A percentile compares a stretch with the other conserved stretches of the same genome.
Evolutionary conservation across 1,284 basidiomycete genomes (phyloP).

Genomic region (Exsudoporus floridanus): DNA sequence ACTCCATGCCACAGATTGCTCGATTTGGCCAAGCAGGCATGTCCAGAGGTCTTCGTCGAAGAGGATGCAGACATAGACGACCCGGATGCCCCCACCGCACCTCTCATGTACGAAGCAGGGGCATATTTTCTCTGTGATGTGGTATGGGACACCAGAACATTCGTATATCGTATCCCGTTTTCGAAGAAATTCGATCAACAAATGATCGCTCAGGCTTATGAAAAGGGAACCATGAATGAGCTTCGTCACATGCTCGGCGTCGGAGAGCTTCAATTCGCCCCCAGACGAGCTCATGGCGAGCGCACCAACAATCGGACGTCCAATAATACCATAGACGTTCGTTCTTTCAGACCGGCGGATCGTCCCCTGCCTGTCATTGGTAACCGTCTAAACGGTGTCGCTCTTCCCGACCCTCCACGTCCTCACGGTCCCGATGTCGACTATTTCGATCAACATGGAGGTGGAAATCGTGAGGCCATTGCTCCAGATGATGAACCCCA

Average conservation of each 20-base stretch:
- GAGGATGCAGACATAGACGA: background rate
- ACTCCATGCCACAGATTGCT: background rate
- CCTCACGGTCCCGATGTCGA: constrained; percentile 1
- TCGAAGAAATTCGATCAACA: background rate
- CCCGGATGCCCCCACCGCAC: background rate
- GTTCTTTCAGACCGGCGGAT: background rate
- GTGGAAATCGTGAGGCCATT: background rate
- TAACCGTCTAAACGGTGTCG: background rate
- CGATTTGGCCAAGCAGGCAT: background rate
- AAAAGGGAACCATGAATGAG: background rate
- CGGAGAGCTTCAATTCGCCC: rapidly evolving
- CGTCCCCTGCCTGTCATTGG: background rate
- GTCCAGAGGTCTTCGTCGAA: background rate
- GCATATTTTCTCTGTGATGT: constrained; percentile 2
- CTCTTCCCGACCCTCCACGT: background rate
- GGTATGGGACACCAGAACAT: rapidly evolving
- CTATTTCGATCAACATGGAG: constrained; percentile 6
- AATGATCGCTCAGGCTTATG: background rate
- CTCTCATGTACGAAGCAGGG: constrained; percentile 8
- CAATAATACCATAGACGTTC: background rate
- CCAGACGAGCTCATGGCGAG: rapidly evolving
- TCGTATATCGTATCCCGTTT: background rate
- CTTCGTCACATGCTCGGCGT: background rate
- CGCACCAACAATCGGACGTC: background rate
- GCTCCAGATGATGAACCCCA: background rate